phyloP scores from a whole-genome alignment of 371 early-diverging fungal species.

The Mortierella sp. region DNA sequence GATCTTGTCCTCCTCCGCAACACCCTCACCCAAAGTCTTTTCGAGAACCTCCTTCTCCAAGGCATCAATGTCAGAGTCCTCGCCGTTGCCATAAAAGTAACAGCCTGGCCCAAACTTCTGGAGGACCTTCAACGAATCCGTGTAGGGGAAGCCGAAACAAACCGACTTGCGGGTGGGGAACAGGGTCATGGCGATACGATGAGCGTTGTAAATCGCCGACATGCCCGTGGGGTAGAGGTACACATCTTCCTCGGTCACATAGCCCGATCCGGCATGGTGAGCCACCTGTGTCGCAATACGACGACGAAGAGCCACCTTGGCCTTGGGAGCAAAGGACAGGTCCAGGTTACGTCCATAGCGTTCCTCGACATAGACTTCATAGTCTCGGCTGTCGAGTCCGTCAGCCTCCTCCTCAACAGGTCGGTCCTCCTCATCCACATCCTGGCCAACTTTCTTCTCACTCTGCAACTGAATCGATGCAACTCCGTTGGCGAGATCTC shows the following conservation, averaged over 20 bases:
- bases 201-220: slow-evolving; percentile 93
- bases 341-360: slow-evolving; percentile 93
- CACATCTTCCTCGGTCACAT: slow-evolving; percentile 83
- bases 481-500: slow-evolving; percentile 5
- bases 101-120: slow-evolving; percentile 94
- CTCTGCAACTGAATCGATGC: slow-evolving; percentile 26
- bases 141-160: slow-evolving; percentile 96
- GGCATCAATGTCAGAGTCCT: slow-evolving; percentile 76
- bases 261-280: slow-evolving; percentile 53
- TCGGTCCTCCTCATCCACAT: slow-evolving; percentile 49
- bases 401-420: slow-evolving; percentile 57
- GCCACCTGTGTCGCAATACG: slow-evolving; percentile 88
- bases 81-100: slow-evolving; percentile 89
- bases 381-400: slow-evolving; percentile 60
- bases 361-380: slow-evolving; percentile 84
- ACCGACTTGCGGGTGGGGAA: slow-evolving; percentile 76
- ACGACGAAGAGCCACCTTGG: slow-evolving; percentile 78
- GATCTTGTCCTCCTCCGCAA: slow-evolving; percentile 69
- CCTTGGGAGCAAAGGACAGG: slow-evolving; percentile 76
- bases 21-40: slow-evolving; percentile 29
- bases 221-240: slow-evolving; percentile 92
- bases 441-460: not conserved
- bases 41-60: slow-evolving; percentile 71
- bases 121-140: slow-evolving; percentile 95
- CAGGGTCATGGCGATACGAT: slow-evolving; percentile 69